Conservation (phyloP, 2,329 filamentous ascomycete genomes). For the Coniochaeta ligniaria region DNA sequence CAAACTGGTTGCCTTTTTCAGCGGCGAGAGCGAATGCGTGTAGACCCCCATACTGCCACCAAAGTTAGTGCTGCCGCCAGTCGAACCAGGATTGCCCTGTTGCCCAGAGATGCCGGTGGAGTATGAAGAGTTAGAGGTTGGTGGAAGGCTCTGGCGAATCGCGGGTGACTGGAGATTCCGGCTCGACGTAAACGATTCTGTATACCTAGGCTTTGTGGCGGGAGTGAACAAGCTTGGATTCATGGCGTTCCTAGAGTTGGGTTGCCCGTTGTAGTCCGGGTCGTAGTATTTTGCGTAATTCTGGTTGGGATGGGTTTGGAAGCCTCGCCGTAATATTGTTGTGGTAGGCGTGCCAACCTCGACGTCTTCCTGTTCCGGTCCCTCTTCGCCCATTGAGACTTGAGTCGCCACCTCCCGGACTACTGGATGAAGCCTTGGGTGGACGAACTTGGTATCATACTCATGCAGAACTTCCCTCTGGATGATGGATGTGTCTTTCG, state of each 20-base stretch:
- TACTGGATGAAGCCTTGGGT: constrained; percentile 76
- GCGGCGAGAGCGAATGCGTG: constrained; percentile 71
- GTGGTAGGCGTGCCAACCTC: constrained; percentile 47
- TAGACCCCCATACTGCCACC: constrained; percentile 78
- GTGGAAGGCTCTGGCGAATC: constrained; percentile 1
- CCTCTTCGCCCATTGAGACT: constrained; percentile 45
- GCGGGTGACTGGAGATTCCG: constrained; percentile 9
- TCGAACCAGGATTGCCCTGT: neutral
- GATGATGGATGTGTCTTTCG: constrained; percentile 75
- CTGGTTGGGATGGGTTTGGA: constrained; percentile 76
- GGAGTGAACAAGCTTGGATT: constrained; percentile 37
- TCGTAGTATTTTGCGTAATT: constrained; percentile 70
- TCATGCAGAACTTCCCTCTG: constrained; percentile 91
- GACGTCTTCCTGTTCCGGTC: constrained; percentile 35
- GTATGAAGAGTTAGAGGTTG: neutral
- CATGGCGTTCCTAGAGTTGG: constrained; percentile 28
- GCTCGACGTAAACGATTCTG: constrained; percentile 23
- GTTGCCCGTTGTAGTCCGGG: constrained; percentile 43
- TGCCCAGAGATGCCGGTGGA: neutral
- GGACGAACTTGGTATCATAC: constrained; percentile 93
- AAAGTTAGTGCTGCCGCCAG: constrained; percentile 19
- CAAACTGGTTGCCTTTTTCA: constrained; percentile 69
- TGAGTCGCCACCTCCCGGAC: constrained; percentile 77
- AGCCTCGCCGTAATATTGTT: constrained; percentile 63
- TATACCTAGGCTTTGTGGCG: constrained; percentile 16